A percentile compares a stretch with the other conserved stretches of the same genome.
phyloP scores from a whole-genome alignment of 2,329 filamentous ascomycete genomes.

The Calycina marina region DNA sequence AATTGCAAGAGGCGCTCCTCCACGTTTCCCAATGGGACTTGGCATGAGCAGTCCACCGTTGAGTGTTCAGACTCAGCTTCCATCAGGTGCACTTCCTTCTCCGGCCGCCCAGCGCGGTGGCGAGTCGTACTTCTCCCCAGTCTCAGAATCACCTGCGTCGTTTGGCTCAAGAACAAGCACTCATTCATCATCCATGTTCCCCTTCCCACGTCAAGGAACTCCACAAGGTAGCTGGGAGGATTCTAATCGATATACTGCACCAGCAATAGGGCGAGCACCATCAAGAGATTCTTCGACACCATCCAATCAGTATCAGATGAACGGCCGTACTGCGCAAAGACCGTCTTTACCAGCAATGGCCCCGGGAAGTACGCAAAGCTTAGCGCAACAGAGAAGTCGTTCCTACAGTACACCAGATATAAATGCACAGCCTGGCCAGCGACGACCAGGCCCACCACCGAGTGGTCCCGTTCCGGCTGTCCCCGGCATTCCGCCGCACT shows the following conservation, averaged over 20 bases:
- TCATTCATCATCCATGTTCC: constrained; percentile 63
- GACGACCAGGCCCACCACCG: constrained; percentile 38
- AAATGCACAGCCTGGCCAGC: constrained; percentile 50
- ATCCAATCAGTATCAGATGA: constrained; percentile 43
- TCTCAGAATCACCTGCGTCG: constrained; percentile 62
- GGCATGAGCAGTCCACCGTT: constrained; percentile 43
- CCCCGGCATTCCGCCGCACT: constrained; percentile 60
- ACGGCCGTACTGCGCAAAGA: constrained; percentile 53
- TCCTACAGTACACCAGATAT: constrained; percentile 96
- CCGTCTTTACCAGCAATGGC: constrained; percentile 67
- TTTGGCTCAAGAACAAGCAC: constrained; percentile 59
- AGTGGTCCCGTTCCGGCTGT: constrained; percentile 46
- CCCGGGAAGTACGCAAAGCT: constrained; percentile 31
- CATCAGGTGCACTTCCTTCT: constrained; percentile 23
- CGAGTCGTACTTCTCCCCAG: constrained; percentile 89
- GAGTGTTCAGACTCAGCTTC: constrained; percentile 49
- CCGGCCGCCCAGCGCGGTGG: constrained; percentile 17
- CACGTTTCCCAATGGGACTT: constrained; percentile 56
- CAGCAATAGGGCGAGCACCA: constrained; percentile 68
- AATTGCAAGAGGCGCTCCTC: constrained; percentile 45
- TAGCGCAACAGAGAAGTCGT: constrained; percentile 54
- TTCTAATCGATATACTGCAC: constrained; percentile 71
- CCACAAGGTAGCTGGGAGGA: constrained; percentile 55
- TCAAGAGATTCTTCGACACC: constrained; percentile 61
- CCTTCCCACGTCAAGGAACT: constrained; percentile 61